Conservation (phyloP, 306 rosid genomes). For the Albizia julibrissin region DNA sequence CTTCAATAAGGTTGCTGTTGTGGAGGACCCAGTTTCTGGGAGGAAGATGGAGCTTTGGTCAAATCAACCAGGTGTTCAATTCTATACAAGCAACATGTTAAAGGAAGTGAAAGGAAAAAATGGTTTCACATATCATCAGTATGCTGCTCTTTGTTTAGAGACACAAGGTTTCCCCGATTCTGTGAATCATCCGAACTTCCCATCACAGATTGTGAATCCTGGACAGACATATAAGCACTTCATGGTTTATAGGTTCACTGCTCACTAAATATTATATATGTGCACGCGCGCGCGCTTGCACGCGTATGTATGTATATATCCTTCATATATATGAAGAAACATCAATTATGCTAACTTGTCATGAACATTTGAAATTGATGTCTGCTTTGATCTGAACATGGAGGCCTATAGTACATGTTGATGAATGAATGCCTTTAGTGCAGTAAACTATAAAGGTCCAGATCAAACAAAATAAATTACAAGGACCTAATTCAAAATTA, state of each 20-base stretch:
- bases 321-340: neutral
- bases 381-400: too few species aligned
- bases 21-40: slow-evolving; percentile 52
- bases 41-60: slow-evolving; percentile 72
- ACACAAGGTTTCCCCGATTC: slow-evolving; percentile 70
- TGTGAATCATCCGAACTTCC: slow-evolving; percentile 53
- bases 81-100: slow-evolving; percentile 50
- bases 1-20: slow-evolving; percentile 43
- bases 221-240: slow-evolving; percentile 52
- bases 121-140: slow-evolving; percentile 36
- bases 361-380: too few species aligned
- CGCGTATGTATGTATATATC: too few species aligned
- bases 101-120: slow-evolving; percentile 46
- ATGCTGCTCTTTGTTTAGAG: slow-evolving; percentile 56
- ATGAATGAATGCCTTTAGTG: too few species aligned
- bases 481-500: too few species aligned
- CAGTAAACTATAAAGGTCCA: too few species aligned
- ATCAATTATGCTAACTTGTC: neutral
- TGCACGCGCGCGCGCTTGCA: too few species aligned
- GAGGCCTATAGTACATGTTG: too few species aligned
- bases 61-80: slow-evolving; percentile 56
- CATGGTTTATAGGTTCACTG: slow-evolving; percentile 64
- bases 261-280: neutral
- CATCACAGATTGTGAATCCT: slow-evolving; percentile 53
- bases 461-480: too few species aligned